These are phyloP conservation scores for Magnaporthales sp. DNA, from an alignment of 2,329 filamentous ascomycete species.

Conservation along the genomic window DNA sequence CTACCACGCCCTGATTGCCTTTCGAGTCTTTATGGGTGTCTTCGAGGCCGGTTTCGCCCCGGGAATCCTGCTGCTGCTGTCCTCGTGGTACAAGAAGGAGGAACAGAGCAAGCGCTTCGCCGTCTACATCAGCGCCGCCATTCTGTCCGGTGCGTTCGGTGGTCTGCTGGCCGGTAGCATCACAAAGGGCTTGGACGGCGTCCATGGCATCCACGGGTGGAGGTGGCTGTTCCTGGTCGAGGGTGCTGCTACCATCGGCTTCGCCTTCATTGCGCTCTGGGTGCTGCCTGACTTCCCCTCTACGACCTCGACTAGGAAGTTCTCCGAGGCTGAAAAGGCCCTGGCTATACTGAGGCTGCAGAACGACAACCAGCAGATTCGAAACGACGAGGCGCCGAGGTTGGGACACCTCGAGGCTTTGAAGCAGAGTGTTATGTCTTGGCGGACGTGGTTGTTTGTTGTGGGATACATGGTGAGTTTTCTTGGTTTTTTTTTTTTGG, in stretches of 20 bases:
- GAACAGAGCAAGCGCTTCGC: conserved; percentile 25
- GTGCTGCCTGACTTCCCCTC: conserved; percentile 63
- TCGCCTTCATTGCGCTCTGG: conserved; percentile 46
- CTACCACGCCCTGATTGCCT: conserved; percentile 21
- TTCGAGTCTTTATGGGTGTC: conserved; percentile 40
- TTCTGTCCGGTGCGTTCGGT: conserved; percentile 56
- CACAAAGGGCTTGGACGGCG: conserved; percentile 41
- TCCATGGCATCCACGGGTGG: conserved; percentile 35
- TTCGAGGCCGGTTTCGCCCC: conserved; percentile 49
- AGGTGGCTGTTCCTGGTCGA: conserved; percentile 40
- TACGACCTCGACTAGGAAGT: conserved; percentile 37
- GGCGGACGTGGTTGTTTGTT: conserved; percentile 29
- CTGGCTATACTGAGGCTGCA: conserved; percentile 53
- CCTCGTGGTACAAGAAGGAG: conserved; percentile 50
- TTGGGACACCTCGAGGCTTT: conserved; percentile 18
- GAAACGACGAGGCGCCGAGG: conserved; percentile 8
- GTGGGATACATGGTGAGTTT: conserved; percentile 27
- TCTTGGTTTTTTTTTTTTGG: not conserved
- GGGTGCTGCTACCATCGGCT: conserved; percentile 50
- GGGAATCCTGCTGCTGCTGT: conserved; percentile 49
- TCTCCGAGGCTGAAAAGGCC: conserved; percentile 48
- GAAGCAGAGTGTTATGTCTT: conserved; percentile 25
- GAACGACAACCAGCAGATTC: conserved; percentile 26
- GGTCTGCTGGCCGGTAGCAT: conserved; percentile 52
- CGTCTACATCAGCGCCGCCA: conserved; percentile 60